A percentile compares a stretch with the other conserved stretches of the same genome.
Evolutionary conservation across 2,329 filamentous ascomycete species (phyloP).

Genomic region (Alternaria viburni): DNA sequence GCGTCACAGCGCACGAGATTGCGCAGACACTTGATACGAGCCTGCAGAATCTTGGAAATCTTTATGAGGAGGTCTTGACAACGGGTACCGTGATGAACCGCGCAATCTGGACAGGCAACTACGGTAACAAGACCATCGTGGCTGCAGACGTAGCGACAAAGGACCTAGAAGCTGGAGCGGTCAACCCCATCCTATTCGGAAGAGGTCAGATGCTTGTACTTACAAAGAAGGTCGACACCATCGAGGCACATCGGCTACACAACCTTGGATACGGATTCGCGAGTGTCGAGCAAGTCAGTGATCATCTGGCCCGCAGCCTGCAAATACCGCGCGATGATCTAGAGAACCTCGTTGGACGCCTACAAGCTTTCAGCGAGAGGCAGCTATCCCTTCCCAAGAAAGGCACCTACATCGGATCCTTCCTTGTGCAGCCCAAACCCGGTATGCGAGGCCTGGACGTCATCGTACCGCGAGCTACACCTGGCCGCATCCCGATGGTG

Average conservation of each 20-base stretch:
- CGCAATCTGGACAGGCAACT: constrained; percentile 58
- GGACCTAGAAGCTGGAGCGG: constrained; percentile 50
- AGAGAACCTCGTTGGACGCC: constrained; percentile 64
- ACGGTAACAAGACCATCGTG: constrained; percentile 31
- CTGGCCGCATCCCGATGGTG: constrained; percentile 55
- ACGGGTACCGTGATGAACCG: constrained; percentile 67
- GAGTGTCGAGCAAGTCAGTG: constrained; percentile 62
- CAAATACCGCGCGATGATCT: constrained; percentile 73
- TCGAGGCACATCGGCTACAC: constrained; percentile 69
- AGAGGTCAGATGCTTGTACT: constrained; percentile 83
- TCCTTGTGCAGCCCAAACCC: constrained; percentile 49
- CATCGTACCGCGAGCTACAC: constrained; percentile 49
- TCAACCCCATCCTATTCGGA: constrained; percentile 57
- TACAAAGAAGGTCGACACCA: constrained; percentile 66
- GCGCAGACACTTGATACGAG: constrained; percentile 70
- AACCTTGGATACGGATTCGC: constrained; percentile 82
- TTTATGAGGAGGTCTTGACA: constrained; percentile 77
- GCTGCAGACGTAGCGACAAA: constrained; percentile 30
- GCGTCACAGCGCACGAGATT: constrained; percentile 76
- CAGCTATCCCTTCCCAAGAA: constrained; percentile 56
- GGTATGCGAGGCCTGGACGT: constrained; percentile 52
- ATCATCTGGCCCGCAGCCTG: constrained; percentile 73
- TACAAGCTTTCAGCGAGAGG: constrained; percentile 62
- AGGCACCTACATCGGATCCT: constrained; percentile 49
- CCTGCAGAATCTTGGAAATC: constrained; percentile 68